Evolutionary conservation across 2,329 filamentous ascomycete genomes (phyloP), one percentile per base, ranked within the genome.

Genomic region (Ciborinia camelliae): DNA sequence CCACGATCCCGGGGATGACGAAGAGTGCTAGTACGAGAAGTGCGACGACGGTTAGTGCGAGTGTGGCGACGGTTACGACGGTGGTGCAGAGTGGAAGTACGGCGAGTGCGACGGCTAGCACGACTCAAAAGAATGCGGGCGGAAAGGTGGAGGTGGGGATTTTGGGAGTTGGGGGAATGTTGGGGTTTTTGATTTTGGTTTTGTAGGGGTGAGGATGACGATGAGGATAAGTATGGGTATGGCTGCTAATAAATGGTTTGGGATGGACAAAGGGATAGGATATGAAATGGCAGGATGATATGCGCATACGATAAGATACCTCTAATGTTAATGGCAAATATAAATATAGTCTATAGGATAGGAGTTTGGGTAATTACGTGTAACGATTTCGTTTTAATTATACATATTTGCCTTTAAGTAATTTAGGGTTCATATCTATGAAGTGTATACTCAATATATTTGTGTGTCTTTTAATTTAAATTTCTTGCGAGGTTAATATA

Each of bases 1-100:
- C 74, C 0, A 71, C 66, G 7, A 20, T 70, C 1, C 15, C 35
- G 6, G 66, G 65, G 4, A 66, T 55, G 35, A 71, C 68, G 23
- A 51, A 62, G 10, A 20, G 39, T 14, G 57, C n/a, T 23, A 55
- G 26, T 41, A 64, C 62, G 4, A 35, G 47, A 37, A 26, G 20
- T 20, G 68, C 35, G 7, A 66, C 35, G 9, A 68, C 67, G 32
- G 20, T 65, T 23, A 30, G 50, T 52, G 63, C 26, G 26, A 47
- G 28, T 5, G 61, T 61, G 48, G 58, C 48, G 8, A 65, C 63
- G 18, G 37, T 68, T 12, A 66, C 61, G 6, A 66, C 63, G 20
- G 67, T 67, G 2, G 58, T 63, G 20, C 20, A 26, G 3, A 54
- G 35, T 30, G 48, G 28, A 20, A 45, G 26, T 45, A 30, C 50